Evolutionary conservation across 169 alveolate species (phyloP), one percentile per base, ranked within the genome.

Genomic region (Plasmodium malariae): DNA sequence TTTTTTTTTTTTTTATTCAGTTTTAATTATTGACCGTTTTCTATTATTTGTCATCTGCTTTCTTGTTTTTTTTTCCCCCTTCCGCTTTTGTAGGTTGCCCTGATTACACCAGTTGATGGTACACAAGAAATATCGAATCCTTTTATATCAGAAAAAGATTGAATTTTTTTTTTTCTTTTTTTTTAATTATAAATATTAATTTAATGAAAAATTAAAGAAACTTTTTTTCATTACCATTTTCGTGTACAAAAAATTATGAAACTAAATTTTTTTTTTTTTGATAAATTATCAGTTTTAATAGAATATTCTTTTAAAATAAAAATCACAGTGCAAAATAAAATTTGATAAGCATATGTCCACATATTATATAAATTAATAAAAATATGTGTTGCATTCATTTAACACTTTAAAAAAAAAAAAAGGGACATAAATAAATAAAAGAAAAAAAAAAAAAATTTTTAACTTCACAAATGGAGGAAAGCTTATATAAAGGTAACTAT

Each of bases 91-190:
- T 78, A 94, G 96, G 94, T 95, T 59, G 94, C 96, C 5, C 89
- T 95, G 24, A 92, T 95, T 28, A 94, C 95, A 55, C 97, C 97
- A 3, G 95, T 93, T 17, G 97, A 93, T n/a, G 97, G 97, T 32
- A 87, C 95, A 26, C 96, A 95, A 83, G 95, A 95, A 92, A 95
- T 95, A 45, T 94, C 90, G 37, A 95, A 95, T 30, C 97, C 97
- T 0, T 95, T 95, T 65, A 63, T 94, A 30, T 83, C 88, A 24
- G 92, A 62, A 34, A n/a, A n/a, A n/a, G n/a, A n/a, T n/a, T n/a
- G n/a, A n/a, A n/a, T n/a, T n/a, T n/a, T n/a, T n/a, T n/a, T n/a
- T n/a, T n/a, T n/a, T n/a, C n/a, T n/a, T n/a, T n/a, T n/a, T n/a
- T n/a, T n/a, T n/a, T n/a, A n/a, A n/a, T n/a, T n/a, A n/a, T n/a